A percentile compares a stretch with the other conserved stretches of the same genome.
These are phyloP conservation scores for Cutaneotrichosporon sp. DNA, from an alignment of 1,284 basidiomycete species.

Conservation along the genomic window DNA sequence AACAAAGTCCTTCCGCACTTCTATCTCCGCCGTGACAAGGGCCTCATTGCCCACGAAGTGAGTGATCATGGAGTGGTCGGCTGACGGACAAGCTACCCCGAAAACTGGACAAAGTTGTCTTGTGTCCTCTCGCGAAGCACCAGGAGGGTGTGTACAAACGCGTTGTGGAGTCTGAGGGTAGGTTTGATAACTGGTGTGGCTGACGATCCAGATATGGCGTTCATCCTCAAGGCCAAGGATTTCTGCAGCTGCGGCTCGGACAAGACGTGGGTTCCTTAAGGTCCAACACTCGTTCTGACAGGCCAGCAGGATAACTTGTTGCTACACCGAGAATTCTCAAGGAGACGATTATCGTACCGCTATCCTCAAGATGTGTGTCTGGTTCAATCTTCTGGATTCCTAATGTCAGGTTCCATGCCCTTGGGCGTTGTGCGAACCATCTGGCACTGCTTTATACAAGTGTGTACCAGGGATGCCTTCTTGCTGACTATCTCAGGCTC, in stretches of 20 bases:
- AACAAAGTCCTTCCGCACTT: slow-evolving; percentile 54
- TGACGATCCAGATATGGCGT: slow-evolving; percentile 45
- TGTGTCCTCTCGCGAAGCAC: slow-evolving; percentile 54
- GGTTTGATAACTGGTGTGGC: background rate
- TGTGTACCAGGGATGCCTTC: slow-evolving; percentile 15
- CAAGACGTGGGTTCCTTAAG: slow-evolving; percentile 24
- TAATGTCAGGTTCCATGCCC: slow-evolving; percentile 40
- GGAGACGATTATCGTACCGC: slow-evolving; percentile 34
- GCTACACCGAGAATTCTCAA: slow-evolving; percentile 28
- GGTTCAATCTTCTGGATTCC: background rate
- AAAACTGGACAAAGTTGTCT: slow-evolving; percentile 56
- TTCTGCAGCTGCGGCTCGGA: slow-evolving; percentile 51
- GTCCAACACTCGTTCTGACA: slow-evolving; percentile 17
- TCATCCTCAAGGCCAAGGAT: slow-evolving; percentile 52
- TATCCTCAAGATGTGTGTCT: slow-evolving; percentile 41
- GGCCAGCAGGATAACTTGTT: slow-evolving; percentile 32
- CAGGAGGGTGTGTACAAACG: slow-evolving; percentile 54
- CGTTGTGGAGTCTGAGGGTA: slow-evolving; percentile 48
- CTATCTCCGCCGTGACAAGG: slow-evolving; percentile 56
- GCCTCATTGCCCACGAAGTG: slow-evolving; percentile 52
- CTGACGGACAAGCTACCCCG: slow-evolving; percentile 48
- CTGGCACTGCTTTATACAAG: slow-evolving; percentile 47
- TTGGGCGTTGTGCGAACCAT: slow-evolving; percentile 50
- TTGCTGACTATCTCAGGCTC: slow-evolving; percentile 23
- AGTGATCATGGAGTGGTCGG: background rate